phyloP scores from a whole-genome alignment of 2,329 filamentous ascomycete genomes.

The Rhinocladiella mackenziei region DNA sequence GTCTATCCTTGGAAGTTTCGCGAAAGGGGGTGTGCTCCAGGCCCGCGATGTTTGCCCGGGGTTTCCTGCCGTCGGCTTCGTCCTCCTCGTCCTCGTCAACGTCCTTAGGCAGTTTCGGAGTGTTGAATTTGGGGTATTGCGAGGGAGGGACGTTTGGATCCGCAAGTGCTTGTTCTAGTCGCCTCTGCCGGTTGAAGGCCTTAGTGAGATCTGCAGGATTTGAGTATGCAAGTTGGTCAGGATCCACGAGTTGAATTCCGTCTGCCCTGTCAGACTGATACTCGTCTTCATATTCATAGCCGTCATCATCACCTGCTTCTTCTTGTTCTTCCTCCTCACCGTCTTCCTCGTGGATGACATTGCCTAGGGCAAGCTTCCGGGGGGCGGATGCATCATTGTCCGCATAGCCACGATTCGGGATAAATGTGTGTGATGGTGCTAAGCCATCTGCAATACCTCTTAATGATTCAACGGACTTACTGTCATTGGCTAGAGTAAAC shows the following conservation, averaged over 20 bases:
- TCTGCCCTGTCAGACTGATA: too few species aligned
- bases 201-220: conserved; percentile 71
- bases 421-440: conserved; percentile 46
- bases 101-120: conserved; percentile 75
- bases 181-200: conserved; percentile 79
- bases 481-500: too few species aligned
- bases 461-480: too few species aligned
- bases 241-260: conserved; percentile 51
- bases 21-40: conserved; percentile 10
- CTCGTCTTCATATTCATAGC: conserved; percentile 61
- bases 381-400: conserved; percentile 33
- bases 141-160: conserved; percentile 50
- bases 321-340: conserved; percentile 45
- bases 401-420: conserved; percentile 49
- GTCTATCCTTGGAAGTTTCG: conserved; percentile 28
- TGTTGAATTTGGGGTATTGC: conserved; percentile 66
- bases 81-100: not conserved
- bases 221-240: conserved; percentile 54
- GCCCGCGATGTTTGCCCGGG: conserved; percentile 68
- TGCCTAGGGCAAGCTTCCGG: conserved; percentile 30
- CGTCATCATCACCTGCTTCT: conserved; percentile 42
- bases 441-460: conserved; percentile 43
- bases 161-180: conserved; percentile 54
- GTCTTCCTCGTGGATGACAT: conserved; percentile 32
- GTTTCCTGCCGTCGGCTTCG: conserved; percentile 51